Conservation (phyloP, 441 rosid species). For the Pelargonium cotyledonis region DNA sequence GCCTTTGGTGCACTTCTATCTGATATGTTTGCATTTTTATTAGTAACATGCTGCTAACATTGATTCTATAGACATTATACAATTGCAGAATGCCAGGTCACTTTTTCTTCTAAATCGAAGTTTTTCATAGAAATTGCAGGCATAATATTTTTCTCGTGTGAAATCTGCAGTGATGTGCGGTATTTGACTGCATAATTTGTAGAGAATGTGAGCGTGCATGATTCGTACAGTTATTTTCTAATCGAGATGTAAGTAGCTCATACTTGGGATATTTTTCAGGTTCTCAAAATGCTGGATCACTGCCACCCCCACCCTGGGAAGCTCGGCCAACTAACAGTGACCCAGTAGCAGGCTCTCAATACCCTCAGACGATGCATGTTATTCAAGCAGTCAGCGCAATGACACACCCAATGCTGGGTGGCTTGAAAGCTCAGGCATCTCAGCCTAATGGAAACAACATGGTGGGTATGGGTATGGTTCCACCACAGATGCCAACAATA, state of each 20-base stretch:
- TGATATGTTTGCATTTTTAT: background rate
- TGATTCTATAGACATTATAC: background rate
- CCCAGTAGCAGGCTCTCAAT: slow-evolving; percentile 51
- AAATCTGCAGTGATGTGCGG: slow-evolving; percentile 1
- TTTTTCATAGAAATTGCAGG: no score
- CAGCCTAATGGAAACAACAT: slow-evolving; percentile 41
- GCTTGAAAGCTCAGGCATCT: slow-evolving; percentile 40
- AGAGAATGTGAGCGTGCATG: background rate
- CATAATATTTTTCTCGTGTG: background rate
- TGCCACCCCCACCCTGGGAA: slow-evolving; percentile 99
- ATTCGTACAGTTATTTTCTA: background rate
- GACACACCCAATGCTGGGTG: slow-evolving; percentile 42
- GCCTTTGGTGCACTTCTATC: slow-evolving; percentile 47
- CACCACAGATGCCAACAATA: slow-evolving; percentile 36
- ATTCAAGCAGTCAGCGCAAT: slow-evolving; percentile 46
- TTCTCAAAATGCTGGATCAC: slow-evolving; percentile 46
- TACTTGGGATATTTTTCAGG: slow-evolving; percentile 44
- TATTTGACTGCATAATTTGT: slow-evolving; percentile 9
- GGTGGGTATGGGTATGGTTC: slow-evolving; percentile 49
- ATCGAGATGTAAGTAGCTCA: slow-evolving; percentile 11
- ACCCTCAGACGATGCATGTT: slow-evolving; percentile 55
- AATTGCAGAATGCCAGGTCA: background rate
- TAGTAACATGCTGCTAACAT: background rate
- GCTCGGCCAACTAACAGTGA: slow-evolving; percentile 62
- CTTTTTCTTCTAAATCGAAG: no score